Evolutionary conservation across 2,329 filamentous ascomycete genomes (phyloP), one percentile per base, ranked within the genome.

Genomic region (Alternaria alternata): DNA sequence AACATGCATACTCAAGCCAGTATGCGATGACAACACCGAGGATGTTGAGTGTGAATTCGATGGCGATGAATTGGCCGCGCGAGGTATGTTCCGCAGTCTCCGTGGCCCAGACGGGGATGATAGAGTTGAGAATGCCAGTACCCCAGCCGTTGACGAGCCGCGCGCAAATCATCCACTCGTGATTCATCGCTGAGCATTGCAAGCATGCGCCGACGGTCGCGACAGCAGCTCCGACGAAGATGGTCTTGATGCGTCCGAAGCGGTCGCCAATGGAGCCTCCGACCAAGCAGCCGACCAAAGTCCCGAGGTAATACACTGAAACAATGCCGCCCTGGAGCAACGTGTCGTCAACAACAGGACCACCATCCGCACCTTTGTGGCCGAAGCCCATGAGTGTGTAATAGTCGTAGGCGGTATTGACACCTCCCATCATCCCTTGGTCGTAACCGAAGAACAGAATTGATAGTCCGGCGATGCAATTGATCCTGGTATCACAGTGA

Each of bases 11-110:
- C 52, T 80, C 79, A 9, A 82, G 67, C 80, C 80, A 82, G 62
- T 91, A 91, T 3, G 85, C 78, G 36, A 88, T 81, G 20, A 88
- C 86, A 0, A 91, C 88, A 68, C 89, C 89, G 48, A 91, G 87
- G 61, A 91, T 91, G 70, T 92, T 92, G 8, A 91, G 76, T 0
- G 89, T 91, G 63, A 92, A 92, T 68, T 92, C 89, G 54, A 91
- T 88, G 9, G 88, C 87, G 57, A 92, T 87, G 63, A 91, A 90
- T 48, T 88, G 84, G 6, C 90, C 90, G 41, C 90, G 85, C 2
- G 86, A 88, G 0, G 85, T 90, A 69, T 91, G 87, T 39, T 89
- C 86, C 0, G 88, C 86, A 0, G 87, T 89, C 75, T 91, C 90
- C 0, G 89, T 89, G 1, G 88, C 88, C 88, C 88, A 91, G 4